phyloP scores from a whole-genome alignment of 2,329 filamentous ascomycete genomes.

The Pyrenophora graminea region DNA sequence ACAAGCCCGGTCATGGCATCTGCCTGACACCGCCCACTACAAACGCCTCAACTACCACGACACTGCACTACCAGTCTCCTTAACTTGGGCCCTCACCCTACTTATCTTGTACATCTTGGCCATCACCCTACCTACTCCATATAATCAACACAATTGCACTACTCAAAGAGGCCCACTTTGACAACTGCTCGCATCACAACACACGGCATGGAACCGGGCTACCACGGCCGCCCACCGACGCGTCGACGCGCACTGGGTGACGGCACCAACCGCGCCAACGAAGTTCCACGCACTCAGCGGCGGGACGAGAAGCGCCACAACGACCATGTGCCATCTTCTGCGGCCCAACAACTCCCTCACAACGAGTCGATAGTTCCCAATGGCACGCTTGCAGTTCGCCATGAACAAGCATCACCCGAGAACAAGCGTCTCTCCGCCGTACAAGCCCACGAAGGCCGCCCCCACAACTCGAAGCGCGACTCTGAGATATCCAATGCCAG shows the following conservation, averaged over 20 bases:
- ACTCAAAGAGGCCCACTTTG: slow-evolving; percentile 10
- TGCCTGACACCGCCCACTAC: slow-evolving; percentile 13
- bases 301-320: slow-evolving; percentile 26
- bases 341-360: slow-evolving; percentile 43
- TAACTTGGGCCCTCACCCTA: slow-evolving; percentile 25
- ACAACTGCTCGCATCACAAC: slow-evolving; percentile 10
- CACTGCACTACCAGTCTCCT: slow-evolving; percentile 22
- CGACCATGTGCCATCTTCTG: slow-evolving; percentile 20
- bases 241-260: slow-evolving; percentile 41
- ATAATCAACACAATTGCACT: slow-evolving; percentile 12
- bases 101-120: slow-evolving; percentile 30
- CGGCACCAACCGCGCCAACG: slow-evolving; percentile 40
- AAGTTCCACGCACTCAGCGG: slow-evolving; percentile 25
- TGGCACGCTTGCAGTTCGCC: slow-evolving; percentile 49
- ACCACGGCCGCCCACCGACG: slow-evolving; percentile 38
- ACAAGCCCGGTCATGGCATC: slow-evolving; percentile 23
- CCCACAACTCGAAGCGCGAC: slow-evolving; percentile 54
- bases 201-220: slow-evolving; percentile 36
- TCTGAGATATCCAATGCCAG: slow-evolving; percentile 61
- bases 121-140: slow-evolving; percentile 19
- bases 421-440: slow-evolving; percentile 60
- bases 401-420: slow-evolving; percentile 46
- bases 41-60: slow-evolving; percentile 18
- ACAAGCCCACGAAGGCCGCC: slow-evolving; percentile 51
- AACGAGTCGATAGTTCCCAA: slow-evolving; percentile 53